Conservation (phyloP, 1,284 basidiomycete genomes). For the Melampsora americana region DNA sequence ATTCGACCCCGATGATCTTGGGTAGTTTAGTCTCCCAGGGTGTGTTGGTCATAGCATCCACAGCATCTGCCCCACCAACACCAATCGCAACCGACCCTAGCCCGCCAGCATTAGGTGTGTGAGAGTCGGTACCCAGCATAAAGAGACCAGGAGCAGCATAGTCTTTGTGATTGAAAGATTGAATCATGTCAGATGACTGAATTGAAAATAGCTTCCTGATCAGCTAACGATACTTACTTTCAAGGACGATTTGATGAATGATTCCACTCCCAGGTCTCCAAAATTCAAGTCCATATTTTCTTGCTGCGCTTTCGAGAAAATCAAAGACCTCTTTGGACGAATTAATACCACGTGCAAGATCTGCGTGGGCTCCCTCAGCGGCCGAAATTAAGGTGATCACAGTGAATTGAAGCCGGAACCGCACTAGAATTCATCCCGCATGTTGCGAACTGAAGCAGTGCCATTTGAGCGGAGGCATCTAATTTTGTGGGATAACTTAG, state of each 20-base stretch:
- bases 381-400: constrained; percentile 80
- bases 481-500: background rate
- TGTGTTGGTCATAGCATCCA: constrained; percentile 95
- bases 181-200: constrained; percentile 56
- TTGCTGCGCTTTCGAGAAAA: constrained; percentile 88
- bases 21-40: constrained; percentile 98
- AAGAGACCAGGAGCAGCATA: constrained; percentile 59
- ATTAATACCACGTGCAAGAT: constrained; percentile 65
- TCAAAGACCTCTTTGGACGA: constrained; percentile 86
- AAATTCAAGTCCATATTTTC: constrained; percentile 76
- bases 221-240: constrained; percentile 59
- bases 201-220: constrained; percentile 72
- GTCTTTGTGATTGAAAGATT: constrained; percentile 44
- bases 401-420: constrained; percentile 84
- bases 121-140: constrained; percentile 73
- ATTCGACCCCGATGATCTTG: constrained; percentile 64
- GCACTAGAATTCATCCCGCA: constrained; percentile 80
- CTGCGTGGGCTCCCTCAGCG: constrained; percentile 71
- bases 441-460: constrained; percentile 97
- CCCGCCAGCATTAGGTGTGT: constrained; percentile 97
- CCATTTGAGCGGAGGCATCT: constrained; percentile 93
- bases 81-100: constrained; percentile 97
- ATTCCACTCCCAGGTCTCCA: constrained; percentile 72
- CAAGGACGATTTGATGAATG: constrained; percentile 97
- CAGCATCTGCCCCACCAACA: constrained; percentile 97